A percentile compares a stretch with the other conserved stretches of the same genome.
These are phyloP conservation scores for Coelastrella sp. DNA, from an alignment of 139 green algal species.

Conservation along the genomic window DNA sequence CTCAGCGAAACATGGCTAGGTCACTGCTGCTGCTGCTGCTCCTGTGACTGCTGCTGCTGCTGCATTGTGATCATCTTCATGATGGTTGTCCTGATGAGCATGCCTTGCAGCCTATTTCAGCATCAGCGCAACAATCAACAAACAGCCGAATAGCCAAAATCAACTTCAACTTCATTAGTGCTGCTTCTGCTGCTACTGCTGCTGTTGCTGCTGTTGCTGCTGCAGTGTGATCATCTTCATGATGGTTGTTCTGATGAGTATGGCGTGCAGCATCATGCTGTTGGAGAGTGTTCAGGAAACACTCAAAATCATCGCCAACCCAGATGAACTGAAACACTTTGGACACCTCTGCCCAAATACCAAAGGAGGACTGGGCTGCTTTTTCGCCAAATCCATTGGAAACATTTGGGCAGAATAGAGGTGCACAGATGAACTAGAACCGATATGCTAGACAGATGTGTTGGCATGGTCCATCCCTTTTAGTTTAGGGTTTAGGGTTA, in stretches of 20 bases:
- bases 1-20: no score
- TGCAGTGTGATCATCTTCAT: conserved; percentile 43
- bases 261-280: conserved; percentile 41
- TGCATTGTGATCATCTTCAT: conserved; percentile 41
- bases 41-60: background rate
- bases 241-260: conserved; percentile 37
- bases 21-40: no score
- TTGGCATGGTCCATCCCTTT: no score
- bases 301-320: background rate
- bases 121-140: no score
- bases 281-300: conserved; percentile 26
- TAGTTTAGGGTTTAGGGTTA: no score
- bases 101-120: background rate
- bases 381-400: no score
- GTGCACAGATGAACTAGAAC: no score
- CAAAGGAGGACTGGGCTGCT: no score
- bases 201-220: background rate
- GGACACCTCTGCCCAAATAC: conserved; percentile 1
- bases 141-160: background rate
- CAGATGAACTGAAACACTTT: conserved; percentile 9
- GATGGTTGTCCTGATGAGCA: conserved; percentile 38
- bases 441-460: no score
- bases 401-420: no score
- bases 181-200: background rate
- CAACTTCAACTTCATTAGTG: background rate